These are phyloP conservation scores for Lentinula sp. DNA, from an alignment of 768 basidiomycete species.

Conservation along the genomic window DNA sequence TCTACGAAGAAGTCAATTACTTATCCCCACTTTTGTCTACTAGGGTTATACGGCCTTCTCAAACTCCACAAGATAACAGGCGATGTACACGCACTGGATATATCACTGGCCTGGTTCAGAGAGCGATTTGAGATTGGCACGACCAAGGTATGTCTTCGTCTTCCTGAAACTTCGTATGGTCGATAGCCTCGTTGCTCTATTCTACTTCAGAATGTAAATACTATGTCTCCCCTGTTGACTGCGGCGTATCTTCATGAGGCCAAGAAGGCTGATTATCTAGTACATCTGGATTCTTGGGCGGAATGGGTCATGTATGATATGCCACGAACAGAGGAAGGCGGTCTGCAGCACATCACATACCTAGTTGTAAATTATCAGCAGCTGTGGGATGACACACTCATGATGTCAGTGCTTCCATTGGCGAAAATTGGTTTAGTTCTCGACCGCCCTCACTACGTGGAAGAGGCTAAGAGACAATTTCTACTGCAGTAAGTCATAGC, in stretches of 20 bases:
- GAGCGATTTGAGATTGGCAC: constrained; percentile 43
- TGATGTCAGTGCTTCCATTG: constrained; percentile 54
- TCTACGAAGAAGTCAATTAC: background rate
- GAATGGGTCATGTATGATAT: constrained; percentile 47
- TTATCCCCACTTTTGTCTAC: background rate
- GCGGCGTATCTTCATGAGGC: constrained; percentile 36
- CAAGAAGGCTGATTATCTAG: constrained; percentile 25
- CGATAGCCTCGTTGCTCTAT: background rate
- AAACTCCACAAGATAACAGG: constrained; percentile 35
- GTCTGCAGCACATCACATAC: constrained; percentile 44
- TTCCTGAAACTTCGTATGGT: background rate
- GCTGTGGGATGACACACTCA: constrained; percentile 53
- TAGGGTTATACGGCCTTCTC: constrained; percentile 34
- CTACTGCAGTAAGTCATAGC: constrained; percentile 34
- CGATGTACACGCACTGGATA: constrained; percentile 28
- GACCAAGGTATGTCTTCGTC: constrained; percentile 28
- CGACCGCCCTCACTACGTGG: constrained; percentile 40
- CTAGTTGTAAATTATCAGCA: constrained; percentile 35
- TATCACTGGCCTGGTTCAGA: constrained; percentile 42
- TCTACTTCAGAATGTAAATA: constrained; percentile 43
- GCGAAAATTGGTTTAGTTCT: constrained; percentile 51
- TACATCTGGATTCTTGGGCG: constrained; percentile 40
- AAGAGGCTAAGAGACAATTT: constrained; percentile 49
- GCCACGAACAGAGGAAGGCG: constrained; percentile 38
- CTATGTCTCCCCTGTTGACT: constrained; percentile 46